Evolutionary conservation across 306 rosid species (phyloP).

Genomic region (Fragaria vesca): DNA sequence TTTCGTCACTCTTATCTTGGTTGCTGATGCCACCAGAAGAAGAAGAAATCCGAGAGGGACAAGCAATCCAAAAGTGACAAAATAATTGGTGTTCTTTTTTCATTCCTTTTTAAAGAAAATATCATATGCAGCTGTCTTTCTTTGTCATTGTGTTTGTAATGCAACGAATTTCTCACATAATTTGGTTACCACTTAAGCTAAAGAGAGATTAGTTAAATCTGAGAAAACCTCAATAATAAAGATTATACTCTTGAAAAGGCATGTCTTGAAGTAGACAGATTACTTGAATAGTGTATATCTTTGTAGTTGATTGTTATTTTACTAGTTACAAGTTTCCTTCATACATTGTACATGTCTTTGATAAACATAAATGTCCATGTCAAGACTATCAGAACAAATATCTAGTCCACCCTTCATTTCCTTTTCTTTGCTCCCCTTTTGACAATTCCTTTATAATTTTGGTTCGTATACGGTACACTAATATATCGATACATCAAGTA

Average conservation of each 20-base stretch:
- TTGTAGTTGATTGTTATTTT: neutral
- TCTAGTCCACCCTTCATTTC: neutral
- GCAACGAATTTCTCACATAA: neutral
- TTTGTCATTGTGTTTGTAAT: neutral
- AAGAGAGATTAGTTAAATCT: neutral
- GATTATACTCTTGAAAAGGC: neutral
- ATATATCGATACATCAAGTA: neutral
- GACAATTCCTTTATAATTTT: neutral
- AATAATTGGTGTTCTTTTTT: neutral
- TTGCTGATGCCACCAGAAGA: slow-evolving; percentile 19
- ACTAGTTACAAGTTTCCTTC: neutral
- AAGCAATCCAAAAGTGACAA: slow-evolving; percentile 15
- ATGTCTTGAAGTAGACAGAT: neutral
- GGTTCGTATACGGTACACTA: neutral
- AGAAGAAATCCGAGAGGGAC: slow-evolving; percentile 13
- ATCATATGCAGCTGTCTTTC: slow-evolving; percentile 12
- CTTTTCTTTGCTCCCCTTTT: neutral
- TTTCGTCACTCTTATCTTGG: neutral
- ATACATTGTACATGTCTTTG: neutral
- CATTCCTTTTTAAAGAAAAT: neutral
- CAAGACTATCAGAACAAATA: neutral
- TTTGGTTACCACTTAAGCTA: neutral
- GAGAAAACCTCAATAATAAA: neutral
- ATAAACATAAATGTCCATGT: neutral
- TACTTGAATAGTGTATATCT: neutral